Conservation (phyloP, 768 basidiomycete species). For the Rhizopogon rudus region DNA sequence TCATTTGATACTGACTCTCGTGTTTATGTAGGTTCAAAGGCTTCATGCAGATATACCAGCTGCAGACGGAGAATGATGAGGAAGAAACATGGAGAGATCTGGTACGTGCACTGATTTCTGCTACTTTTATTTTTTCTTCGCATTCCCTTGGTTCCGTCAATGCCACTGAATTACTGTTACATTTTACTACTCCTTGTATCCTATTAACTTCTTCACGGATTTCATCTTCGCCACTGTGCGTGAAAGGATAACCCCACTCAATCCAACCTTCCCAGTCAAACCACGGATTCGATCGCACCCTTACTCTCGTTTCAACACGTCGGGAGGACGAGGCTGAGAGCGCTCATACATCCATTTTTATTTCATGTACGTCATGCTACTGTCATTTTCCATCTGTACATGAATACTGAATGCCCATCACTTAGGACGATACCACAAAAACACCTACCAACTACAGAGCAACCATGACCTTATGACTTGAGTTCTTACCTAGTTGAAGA, state of each 20-base stretch:
- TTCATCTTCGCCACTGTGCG: neutral
- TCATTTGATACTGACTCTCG: neutral
- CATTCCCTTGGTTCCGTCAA: neutral
- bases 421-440: neutral
- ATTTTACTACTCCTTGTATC: neutral
- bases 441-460: neutral
- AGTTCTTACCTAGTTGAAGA: neutral
- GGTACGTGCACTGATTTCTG: conserved; percentile 33
- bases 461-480: neutral
- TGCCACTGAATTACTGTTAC: too few relatives aligned
- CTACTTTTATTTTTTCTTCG: neutral
- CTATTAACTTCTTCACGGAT: neutral
- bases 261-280: conserved; percentile 39
- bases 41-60: conserved; percentile 76
- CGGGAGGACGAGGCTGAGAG: conserved; percentile 43
- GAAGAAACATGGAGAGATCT: conserved; percentile 83
- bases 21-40: conserved; percentile 56
- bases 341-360: neutral
- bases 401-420: neutral
- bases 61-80: conserved; percentile 83
- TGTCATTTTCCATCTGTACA: neutral
- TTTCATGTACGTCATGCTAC: neutral
- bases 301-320: conserved; percentile 53
- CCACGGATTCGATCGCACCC: conserved; percentile 70
- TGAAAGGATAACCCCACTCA: conserved; percentile 6